phyloP scores from a whole-genome alignment of 179 eudicot genomes.

The Gypsophila paniculata region DNA sequence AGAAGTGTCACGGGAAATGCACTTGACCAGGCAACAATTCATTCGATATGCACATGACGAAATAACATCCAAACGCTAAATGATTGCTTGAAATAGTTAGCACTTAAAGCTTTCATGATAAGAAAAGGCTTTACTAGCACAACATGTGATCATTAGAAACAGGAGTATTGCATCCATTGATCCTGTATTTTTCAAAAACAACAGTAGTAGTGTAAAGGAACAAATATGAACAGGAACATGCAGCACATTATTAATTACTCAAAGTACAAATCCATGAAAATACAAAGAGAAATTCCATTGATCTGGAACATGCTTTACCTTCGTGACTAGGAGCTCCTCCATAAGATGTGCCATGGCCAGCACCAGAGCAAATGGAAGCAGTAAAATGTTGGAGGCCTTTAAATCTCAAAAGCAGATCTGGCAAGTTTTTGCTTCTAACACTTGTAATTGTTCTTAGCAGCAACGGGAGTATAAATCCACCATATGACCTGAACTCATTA shows the following conservation, averaged over 20 bases:
- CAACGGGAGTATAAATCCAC: constrained; percentile 68
- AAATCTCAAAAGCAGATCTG: constrained; percentile 57
- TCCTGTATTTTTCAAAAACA: neutral
- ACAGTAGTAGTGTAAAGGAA: neutral
- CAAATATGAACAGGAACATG: neutral
- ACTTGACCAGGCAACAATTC: neutral
- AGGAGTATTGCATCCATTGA: neutral
- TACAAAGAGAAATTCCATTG: constrained; percentile 7
- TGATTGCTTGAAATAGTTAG: neutral
- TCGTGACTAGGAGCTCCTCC: constrained; percentile 32
- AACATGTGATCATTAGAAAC: neutral
- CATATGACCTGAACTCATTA: constrained; percentile 65
- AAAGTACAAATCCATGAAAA: constrained; percentile 4
- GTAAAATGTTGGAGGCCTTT: constrained; percentile 78
- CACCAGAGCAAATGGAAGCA: constrained; percentile 57
- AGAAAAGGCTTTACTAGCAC: neutral
- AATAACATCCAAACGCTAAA: neutral
- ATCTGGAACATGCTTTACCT: constrained; percentile 40
- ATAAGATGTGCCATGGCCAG: constrained; percentile 30
- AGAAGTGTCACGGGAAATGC: neutral
- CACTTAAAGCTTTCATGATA: constrained; percentile 3
- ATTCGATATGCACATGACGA: neutral
- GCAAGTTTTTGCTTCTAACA: constrained; percentile 42
- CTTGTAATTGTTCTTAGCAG: constrained; percentile 54
- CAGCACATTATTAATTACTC: too few species aligned